Percentiles rank a stretch among this genome's conserved stretches.
phyloP scores from a whole-genome alignment of 1,139 yeast species.

The Pichia terricola region DNA sequence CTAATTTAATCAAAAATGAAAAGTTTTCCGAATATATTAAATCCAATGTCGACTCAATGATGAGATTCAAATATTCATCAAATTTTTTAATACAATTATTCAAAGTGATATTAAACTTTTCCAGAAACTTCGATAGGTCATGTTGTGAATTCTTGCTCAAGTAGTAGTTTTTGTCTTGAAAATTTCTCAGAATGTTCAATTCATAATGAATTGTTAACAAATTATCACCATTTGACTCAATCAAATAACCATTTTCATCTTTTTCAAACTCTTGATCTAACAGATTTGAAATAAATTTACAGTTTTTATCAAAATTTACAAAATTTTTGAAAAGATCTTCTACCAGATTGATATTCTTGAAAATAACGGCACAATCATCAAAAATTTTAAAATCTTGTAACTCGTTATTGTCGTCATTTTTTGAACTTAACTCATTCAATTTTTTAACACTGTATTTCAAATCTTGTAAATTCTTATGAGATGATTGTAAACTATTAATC shows the following conservation, averaged over 20 bases:
- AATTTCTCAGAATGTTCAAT: constrained; percentile 63
- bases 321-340: constrained; percentile 58
- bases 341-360: constrained; percentile 67
- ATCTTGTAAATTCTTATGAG: constrained; percentile 35
- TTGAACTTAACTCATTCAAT: constrained; percentile 47
- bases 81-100: constrained; percentile 45
- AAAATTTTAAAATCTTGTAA: constrained; percentile 27
- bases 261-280: constrained; percentile 46
- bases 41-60: constrained; percentile 26
- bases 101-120: constrained; percentile 46
- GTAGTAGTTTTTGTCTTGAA: constrained; percentile 53
- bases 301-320: constrained; percentile 41
- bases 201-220: constrained; percentile 60
- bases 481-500: constrained; percentile 18
- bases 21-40: constrained; percentile 37
- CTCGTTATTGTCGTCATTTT: constrained; percentile 16
- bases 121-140: constrained; percentile 63
- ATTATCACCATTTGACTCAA: constrained; percentile 30
- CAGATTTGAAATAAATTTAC: constrained; percentile 41
- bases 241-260: constrained; percentile 42
- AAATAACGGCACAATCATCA: constrained; percentile 51
- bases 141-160: constrained; percentile 36
- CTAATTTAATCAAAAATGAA: constrained; percentile 59
- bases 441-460: constrained; percentile 49
- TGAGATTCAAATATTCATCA: constrained; percentile 53